These are phyloP conservation scores for Fomitiporia mediterranea DNA, from an alignment of 1,284 basidiomycete genomes.

Conservation along the genomic window DNA sequence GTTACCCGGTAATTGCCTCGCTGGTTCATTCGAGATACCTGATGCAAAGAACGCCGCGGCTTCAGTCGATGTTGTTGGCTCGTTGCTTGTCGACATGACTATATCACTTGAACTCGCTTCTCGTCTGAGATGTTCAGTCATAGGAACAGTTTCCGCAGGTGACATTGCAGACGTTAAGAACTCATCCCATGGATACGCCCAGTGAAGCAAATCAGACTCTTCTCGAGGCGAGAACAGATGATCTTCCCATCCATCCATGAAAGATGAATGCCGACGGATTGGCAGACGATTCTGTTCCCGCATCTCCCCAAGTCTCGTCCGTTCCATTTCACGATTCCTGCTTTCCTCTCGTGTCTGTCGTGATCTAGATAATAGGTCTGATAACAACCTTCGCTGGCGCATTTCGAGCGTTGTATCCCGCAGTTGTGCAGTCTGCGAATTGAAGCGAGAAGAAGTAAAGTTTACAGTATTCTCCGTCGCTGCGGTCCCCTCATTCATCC, in stretches of 20 bases:
- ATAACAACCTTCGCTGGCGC: too few species aligned
- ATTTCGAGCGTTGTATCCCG: too few species aligned
- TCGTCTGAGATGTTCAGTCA: not conserved
- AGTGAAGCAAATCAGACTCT: not conserved
- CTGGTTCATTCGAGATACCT: not conserved
- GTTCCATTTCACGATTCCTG: not conserved
- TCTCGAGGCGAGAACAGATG: not conserved
- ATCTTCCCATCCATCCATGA: not conserved
- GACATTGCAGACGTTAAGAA: not conserved
- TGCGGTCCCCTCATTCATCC: too few species aligned
- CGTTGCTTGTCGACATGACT: not conserved
- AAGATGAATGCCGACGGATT: not conserved
- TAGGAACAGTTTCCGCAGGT: not conserved
- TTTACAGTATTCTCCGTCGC: too few species aligned
- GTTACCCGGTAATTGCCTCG: not conserved
- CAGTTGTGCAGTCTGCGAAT: too few species aligned
- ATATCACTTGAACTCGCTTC: not conserved
- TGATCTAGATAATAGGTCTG: too few species aligned
- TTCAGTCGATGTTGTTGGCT: constrained; percentile 6
- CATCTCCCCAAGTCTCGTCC: constrained; percentile 5
- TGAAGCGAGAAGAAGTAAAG: too few species aligned
- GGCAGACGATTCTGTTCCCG: constrained; percentile 7
- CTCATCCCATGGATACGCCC: not conserved
- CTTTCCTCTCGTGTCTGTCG: too few species aligned
- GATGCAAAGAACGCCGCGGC: constrained; percentile 19